phyloP scores from a whole-genome alignment of 345 rosid species.

The Populus deltoides region DNA sequence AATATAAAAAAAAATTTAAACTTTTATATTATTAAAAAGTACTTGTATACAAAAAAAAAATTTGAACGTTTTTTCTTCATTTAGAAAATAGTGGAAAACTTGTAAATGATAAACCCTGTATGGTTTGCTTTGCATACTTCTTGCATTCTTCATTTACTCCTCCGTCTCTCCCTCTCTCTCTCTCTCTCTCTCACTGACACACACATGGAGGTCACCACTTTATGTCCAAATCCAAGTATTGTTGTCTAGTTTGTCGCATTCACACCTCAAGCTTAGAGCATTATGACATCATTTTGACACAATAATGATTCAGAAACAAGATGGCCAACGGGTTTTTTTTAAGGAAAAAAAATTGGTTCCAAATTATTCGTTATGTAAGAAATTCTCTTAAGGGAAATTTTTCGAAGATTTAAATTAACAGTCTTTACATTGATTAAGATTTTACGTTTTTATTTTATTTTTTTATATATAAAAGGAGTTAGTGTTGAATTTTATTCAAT shows the following conservation, averaged over 20 bases:
- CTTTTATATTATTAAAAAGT: no score
- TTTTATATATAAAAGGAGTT: background rate
- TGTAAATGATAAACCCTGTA: constrained; percentile 9
- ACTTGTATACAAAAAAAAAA: no score
- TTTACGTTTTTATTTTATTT: background rate
- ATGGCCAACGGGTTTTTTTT: background rate
- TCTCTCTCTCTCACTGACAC: background rate
- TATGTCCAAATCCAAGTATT: constrained; percentile 1
- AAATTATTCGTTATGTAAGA: no score
- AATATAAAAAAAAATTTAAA: no score
- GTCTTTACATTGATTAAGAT: background rate
- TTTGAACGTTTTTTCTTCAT: no score
- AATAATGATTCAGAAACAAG: constrained; percentile 3
- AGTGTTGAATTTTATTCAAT: no score
- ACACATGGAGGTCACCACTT: constrained; percentile 18
- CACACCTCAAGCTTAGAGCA: constrained; percentile 34
- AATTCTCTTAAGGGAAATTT: no score
- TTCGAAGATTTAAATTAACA: no score
- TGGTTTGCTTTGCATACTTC: background rate
- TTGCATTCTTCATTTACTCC: background rate
- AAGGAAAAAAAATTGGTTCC: no score
- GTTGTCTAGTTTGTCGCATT: constrained; percentile 23
- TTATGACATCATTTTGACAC: constrained; percentile 27
- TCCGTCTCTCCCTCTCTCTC: background rate
- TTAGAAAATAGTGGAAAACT: no score